A percentile compares a stretch with the other conserved stretches of the same genome.
phyloP scores from a whole-genome alignment of 441 rosid species.

The Erodium trifolium region DNA sequence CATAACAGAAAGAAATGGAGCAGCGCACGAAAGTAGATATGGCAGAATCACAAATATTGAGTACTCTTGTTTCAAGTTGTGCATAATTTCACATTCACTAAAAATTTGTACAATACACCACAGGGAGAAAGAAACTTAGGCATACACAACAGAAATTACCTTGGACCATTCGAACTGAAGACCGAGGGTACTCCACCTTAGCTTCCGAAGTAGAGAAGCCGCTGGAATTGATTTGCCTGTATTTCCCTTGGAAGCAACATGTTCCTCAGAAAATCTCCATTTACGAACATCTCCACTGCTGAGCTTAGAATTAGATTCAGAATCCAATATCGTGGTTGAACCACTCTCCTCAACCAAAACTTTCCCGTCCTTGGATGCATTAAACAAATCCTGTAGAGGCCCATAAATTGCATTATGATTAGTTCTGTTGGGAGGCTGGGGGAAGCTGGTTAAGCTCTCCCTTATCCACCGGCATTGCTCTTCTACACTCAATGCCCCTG shows the following conservation, averaged over 20 bases:
- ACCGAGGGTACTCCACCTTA: conserved; percentile 92
- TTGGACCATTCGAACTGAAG: conserved; percentile 93
- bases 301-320: conserved; percentile 21
- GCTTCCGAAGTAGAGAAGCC: conserved; percentile 49
- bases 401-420: conserved; percentile 82
- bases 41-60: background rate
- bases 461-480: conserved; percentile 77
- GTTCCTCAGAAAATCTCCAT: conserved; percentile 56
- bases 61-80: background rate
- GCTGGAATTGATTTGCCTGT: conserved; percentile 39
- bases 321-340: conserved; percentile 19
- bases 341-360: conserved; percentile 40
- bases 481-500: conserved; percentile 56
- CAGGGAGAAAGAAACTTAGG: background rate
- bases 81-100: background rate
- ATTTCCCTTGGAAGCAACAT: conserved; percentile 26
- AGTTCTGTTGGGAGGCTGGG: conserved; percentile 84
- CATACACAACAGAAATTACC: conserved; percentile 25
- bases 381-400: conserved; percentile 53
- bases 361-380: conserved; percentile 44
- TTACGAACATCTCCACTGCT: conserved; percentile 21
- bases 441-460: conserved; percentile 65
- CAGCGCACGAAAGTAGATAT: background rate
- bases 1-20: background rate
- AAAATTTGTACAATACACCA: background rate